Conservation (phyloP, 495 filamentous ascomycete species). For the Achaetomiella virescens region DNA sequence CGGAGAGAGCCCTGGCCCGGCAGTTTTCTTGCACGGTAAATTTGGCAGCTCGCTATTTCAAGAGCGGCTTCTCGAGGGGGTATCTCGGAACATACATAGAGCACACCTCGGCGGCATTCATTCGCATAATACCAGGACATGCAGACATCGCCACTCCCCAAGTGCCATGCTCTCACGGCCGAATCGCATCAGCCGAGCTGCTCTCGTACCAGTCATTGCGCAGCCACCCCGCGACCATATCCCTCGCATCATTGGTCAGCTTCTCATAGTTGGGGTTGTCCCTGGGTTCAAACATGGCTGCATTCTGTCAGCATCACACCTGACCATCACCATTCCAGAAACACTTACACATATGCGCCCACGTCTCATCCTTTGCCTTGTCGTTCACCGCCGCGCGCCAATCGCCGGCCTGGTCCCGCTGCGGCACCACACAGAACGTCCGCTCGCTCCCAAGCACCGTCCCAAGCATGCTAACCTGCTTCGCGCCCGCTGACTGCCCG, state of each 20-base stretch:
- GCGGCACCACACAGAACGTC: slow-evolving; percentile 79
- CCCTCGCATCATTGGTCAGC: slow-evolving; percentile 60
- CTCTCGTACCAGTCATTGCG: slow-evolving; percentile 48
- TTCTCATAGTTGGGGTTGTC: slow-evolving; percentile 73
- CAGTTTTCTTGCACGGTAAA: too few species aligned
- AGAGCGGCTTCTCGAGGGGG: background rate
- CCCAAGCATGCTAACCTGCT: slow-evolving; percentile 40
- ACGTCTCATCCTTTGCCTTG: slow-evolving; percentile 67
- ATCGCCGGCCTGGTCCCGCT: slow-evolving; percentile 42
- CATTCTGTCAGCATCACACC: slow-evolving; percentile 5
- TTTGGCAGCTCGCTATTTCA: too few species aligned
- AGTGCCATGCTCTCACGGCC: slow-evolving; percentile 4
- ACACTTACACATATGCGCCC: slow-evolving; percentile 66
- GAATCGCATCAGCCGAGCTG: slow-evolving; percentile 23
- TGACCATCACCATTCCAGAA: background rate
- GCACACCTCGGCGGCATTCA: background rate
- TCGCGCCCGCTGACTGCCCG: slow-evolving; percentile 52
- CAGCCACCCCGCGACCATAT: slow-evolving; percentile 54
- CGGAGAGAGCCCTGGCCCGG: too few species aligned
- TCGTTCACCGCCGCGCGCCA: slow-evolving; percentile 72
- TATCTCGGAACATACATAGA: background rate
- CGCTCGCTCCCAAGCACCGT: slow-evolving; percentile 52
- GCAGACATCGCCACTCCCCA: background rate
- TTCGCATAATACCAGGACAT: background rate
- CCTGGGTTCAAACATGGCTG: slow-evolving; percentile 72